Evolutionary conservation across 23 red algal species (phyloP).

Genomic region (Pyropia yezoensis): DNA sequence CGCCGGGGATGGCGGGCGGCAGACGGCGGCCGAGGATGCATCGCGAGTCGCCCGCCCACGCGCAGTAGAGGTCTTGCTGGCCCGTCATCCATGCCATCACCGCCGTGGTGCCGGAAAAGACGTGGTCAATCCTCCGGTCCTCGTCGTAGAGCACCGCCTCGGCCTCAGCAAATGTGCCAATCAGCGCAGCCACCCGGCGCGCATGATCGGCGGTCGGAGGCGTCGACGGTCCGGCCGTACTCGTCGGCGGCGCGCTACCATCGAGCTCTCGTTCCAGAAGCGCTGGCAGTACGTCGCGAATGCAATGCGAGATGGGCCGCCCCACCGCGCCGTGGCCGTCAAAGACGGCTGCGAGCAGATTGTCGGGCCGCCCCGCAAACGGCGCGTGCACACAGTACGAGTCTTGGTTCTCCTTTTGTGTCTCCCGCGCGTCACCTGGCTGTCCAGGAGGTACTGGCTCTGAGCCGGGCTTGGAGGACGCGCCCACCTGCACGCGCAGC

Average conservation of each 20-base stretch:
- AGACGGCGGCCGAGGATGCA: conserved; percentile 54
- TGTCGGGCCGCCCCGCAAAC: conserved; percentile 13
- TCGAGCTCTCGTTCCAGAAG: no score
- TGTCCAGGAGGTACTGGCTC: no score
- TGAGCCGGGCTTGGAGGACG: no score
- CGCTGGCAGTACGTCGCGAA: conserved; percentile 10
- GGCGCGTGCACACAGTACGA: conserved; percentile 41
- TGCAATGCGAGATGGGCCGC: conserved; percentile 38
- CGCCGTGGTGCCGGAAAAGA: conserved; percentile 78
- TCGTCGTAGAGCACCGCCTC: conserved; percentile 27
- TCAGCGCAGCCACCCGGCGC: neutral
- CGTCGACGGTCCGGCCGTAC: no score
- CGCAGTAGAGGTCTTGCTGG: conserved; percentile 53
- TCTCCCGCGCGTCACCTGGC: no score
- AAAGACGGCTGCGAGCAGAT: conserved; percentile 56
- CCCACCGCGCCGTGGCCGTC: conserved; percentile 62
- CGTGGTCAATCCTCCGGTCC: conserved; percentile 50
- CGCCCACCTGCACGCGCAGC: no score
- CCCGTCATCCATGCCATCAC: conserved; percentile 67
- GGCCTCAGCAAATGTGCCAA: conserved; percentile 18
- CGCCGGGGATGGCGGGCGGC: neutral
- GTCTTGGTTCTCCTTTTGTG: conserved; percentile 72
- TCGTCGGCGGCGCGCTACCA: no score
- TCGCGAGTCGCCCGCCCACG: conserved; percentile 85
- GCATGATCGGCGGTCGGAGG: no score